Conservation (phyloP, 1,284 basidiomycete genomes). For the Marasmius oreades region DNA sequence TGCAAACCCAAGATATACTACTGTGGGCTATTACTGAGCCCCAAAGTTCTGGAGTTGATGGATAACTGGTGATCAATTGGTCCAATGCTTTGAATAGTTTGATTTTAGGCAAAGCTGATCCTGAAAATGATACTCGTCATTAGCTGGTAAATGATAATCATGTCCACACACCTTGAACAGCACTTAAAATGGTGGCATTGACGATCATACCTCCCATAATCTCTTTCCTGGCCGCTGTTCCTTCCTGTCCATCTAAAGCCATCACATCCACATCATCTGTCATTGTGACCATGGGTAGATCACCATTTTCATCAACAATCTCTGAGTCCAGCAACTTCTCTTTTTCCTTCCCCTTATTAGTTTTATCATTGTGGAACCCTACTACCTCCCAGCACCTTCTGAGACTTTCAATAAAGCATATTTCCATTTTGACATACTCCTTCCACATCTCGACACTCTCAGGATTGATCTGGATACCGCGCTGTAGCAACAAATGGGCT, state of each 20-base stretch:
- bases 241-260: conserved; percentile 31
- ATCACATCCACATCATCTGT: conserved; percentile 21
- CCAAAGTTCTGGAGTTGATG: conserved; percentile 46
- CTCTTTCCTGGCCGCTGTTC: conserved; percentile 48
- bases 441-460: conserved; percentile 76
- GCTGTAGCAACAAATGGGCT: conserved; percentile 81
- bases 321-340: conserved; percentile 16
- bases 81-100: conserved; percentile 59
- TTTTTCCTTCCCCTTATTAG: conserved; percentile 22
- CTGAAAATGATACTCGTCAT: background rate
- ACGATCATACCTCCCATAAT: conserved; percentile 74
- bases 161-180: conserved; percentile 54
- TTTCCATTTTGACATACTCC: conserved; percentile 89
- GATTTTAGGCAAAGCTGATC: conserved; percentile 52
- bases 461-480: conserved; percentile 77
- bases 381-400: conserved; percentile 79
- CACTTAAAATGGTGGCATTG: conserved; percentile 61
- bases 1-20: too few species aligned
- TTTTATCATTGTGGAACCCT: conserved; percentile 43
- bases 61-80: conserved; percentile 50
- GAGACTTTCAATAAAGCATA: conserved; percentile 84
- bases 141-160: conserved; percentile 4
- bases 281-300: conserved; percentile 11
- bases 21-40: conserved; percentile 48
- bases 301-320: conserved; percentile 18